Evolutionary conservation across 1,139 yeast genomes (phyloP).

Genomic region (Candida albicans): DNA sequence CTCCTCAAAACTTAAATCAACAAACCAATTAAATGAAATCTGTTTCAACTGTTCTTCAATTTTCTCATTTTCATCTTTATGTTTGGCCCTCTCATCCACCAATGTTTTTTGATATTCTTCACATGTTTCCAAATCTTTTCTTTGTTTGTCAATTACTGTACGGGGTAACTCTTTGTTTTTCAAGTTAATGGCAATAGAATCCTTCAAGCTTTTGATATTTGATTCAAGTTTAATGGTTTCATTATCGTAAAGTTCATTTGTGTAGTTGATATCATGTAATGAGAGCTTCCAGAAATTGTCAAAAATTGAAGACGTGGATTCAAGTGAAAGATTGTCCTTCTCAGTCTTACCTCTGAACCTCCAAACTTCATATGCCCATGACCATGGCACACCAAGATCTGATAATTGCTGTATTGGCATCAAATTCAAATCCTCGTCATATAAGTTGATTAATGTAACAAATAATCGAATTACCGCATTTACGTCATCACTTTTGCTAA

Average conservation of each 20-base stretch:
- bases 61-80: constrained; percentile 24
- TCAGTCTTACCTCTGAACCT: constrained; percentile 37
- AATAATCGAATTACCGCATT: constrained; percentile 64
- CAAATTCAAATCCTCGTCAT: constrained; percentile 42
- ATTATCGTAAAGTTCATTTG: constrained; percentile 49
- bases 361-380: constrained; percentile 83
- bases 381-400: constrained; percentile 46
- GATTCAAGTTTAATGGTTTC: constrained; percentile 44
- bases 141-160: constrained; percentile 25
- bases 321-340: constrained; percentile 19
- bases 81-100: constrained; percentile 32
- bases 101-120: constrained; percentile 24
- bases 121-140: constrained; percentile 28
- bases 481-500: constrained; percentile 73
- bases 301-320: constrained; percentile 38
- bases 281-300: constrained; percentile 73
- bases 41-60: constrained; percentile 16
- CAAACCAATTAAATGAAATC: constrained; percentile 29
- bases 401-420: constrained; percentile 52
- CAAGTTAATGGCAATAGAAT: constrained; percentile 28
- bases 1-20: constrained; percentile 14
- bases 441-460: constrained; percentile 57
- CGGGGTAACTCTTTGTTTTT: constrained; percentile 31
- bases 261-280: constrained; percentile 70
- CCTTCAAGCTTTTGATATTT: constrained; percentile 32